phyloP scores from a whole-genome alignment of 176 grass and related monocot genomes.

The Musa schizocarpa region DNA sequence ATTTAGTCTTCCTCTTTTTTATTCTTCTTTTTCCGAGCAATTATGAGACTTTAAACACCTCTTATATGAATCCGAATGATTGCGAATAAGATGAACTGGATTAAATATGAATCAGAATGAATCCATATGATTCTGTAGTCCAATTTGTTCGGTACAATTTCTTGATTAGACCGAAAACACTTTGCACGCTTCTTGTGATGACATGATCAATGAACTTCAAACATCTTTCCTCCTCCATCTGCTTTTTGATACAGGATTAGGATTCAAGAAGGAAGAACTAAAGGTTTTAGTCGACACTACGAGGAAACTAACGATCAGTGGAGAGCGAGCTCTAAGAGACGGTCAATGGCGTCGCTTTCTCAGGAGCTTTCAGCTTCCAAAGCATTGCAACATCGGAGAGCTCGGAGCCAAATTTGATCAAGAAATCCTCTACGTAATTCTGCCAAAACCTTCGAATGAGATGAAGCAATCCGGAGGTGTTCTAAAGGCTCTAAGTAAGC shows the following conservation, averaged over 20 bases:
- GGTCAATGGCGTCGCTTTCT: slow-evolving; percentile 28
- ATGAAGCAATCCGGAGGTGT: neutral
- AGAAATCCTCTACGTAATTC: slow-evolving; percentile 23
- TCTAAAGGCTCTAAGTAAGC: neutral
- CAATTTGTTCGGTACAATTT: neutral
- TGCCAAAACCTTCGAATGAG: slow-evolving; percentile 16
- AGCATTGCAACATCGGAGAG: slow-evolving; percentile 8
- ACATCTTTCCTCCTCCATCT: neutral
- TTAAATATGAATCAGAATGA: too few relatives aligned
- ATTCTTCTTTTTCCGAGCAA: neutral
- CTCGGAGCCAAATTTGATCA: slow-evolving; percentile 25
- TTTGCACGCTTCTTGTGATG: neutral
- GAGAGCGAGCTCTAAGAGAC: slow-evolving; percentile 19
- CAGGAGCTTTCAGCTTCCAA: slow-evolving; percentile 29
- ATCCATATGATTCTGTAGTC: neutral
- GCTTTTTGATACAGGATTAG: neutral
- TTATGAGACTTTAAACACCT: too few relatives aligned
- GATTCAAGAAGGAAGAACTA: slow-evolving; percentile 40
- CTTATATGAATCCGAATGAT: too few relatives aligned
- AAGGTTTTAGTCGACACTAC: slow-evolving; percentile 22
- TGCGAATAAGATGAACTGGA: too few relatives aligned
- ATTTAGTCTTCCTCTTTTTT: neutral
- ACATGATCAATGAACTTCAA: neutral
- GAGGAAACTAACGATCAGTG: slow-evolving; percentile 19
- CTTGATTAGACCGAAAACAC: neutral